Evolutionary conservation across 805 yeast genomes (phyloP), one percentile per base, ranked within the genome.

Genomic region (Geotrichum ghanense): DNA sequence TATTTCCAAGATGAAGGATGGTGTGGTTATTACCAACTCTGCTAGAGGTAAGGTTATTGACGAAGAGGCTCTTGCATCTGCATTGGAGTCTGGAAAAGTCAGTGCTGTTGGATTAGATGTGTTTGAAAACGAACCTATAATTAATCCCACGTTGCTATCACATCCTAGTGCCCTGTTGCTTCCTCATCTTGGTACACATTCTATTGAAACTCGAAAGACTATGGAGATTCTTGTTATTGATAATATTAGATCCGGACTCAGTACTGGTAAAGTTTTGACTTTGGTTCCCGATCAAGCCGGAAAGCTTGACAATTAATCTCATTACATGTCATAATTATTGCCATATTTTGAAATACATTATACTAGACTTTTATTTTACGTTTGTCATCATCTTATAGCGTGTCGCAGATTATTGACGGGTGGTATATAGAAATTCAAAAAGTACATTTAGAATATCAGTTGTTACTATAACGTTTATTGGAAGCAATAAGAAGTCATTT

Each of bases 141-240:
- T 74, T 27, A 63, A 73, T 37, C 69, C 69, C 40, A 76, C 71
- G 44, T 66, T 78, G 48, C 54, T 69, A 27, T 61, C 57, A 20
- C 61, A 72, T 58, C 71, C 72, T 19, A 68, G 70, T 45, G 73
- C 71, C 23, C 66, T 74, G 19, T 64, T 78, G 46, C 68, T 75
- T 55, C 83, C 83, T 17, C 83, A 78, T 55, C 73, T 73, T 66
- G 72, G 72, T 26, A 68, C 71, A 17, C 65, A 63, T 48, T 57
- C 70, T 9, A 51, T 45, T 3, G 67, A 71, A 39, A 56, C 70
- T 2, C 76, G 83, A 57, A 66, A 70, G 54, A 74, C 74, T 55
- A 85, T 92, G 95, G 96, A 89, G 66, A 78, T 76, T 54, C 76
- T 76, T 61, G 86, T 81, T 25, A 78, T 84, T 22, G 72, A 73